Percentiles rank a stretch among this genome's conserved stretches.
Conservation (phyloP, 73 alveolate genomes). For the Tetrahymena elliotti region DNA sequence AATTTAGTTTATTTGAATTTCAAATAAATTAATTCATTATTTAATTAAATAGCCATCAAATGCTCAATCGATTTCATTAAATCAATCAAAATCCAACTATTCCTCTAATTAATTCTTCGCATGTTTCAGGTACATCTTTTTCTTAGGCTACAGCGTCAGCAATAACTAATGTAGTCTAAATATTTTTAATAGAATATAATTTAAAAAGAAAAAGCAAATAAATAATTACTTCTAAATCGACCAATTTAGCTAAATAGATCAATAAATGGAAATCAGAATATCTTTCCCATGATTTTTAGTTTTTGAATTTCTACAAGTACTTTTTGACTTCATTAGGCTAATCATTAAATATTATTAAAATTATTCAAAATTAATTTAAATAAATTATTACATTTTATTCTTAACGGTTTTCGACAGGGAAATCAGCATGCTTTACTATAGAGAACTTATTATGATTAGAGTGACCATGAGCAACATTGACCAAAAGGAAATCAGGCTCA, state of each 20-base stretch:
- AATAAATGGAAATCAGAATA: conserved; percentile 87
- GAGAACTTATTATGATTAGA: conserved; percentile 63
- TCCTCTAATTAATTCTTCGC: background rate
- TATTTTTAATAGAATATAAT: background rate
- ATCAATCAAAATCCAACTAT: background rate
- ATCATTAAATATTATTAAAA: background rate
- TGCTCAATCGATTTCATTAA: background rate
- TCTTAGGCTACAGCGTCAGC: conserved; percentile 15
- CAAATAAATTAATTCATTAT: background rate
- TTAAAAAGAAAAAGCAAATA: background rate
- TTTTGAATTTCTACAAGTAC: conserved; percentile 72
- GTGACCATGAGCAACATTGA: conserved; percentile 89
- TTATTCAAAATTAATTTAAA: too few species aligned
- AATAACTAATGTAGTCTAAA: conserved; percentile 10
- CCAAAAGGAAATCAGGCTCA: conserved; percentile 98
- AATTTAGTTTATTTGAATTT: background rate
- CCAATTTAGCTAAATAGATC: conserved; percentile 71
- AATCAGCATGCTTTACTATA: conserved; percentile 88
- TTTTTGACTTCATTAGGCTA: conserved; percentile 58
- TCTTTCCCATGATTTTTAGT: conserved; percentile 57
- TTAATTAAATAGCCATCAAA: background rate
- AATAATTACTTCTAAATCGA: conserved; percentile 59
- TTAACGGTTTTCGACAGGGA: conserved; percentile 76
- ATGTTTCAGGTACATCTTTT: conserved; percentile 11
- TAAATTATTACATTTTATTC: conserved; percentile 30